Conservation (phyloP, 73 alveolate species). For the Tetrahymena elliotti region DNA sequence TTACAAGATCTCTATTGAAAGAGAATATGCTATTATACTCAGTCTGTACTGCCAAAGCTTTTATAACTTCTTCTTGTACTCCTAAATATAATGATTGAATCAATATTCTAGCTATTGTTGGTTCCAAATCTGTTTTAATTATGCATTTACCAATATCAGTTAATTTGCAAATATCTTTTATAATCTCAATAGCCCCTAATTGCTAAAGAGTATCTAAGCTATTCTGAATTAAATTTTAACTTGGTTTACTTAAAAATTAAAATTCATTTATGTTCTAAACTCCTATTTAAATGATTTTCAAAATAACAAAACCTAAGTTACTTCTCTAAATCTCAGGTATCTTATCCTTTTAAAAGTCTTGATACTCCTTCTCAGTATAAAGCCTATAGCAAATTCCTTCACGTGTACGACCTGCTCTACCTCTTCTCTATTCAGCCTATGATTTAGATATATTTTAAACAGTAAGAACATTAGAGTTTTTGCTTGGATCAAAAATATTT, state of each 20-base stretch:
- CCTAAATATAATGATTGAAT: not conserved
- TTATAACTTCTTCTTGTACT: not conserved
- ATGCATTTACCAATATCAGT: not conserved
- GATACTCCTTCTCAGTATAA: constrained; percentile 39
- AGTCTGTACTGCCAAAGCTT: not conserved
- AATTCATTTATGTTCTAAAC: constrained; percentile 59
- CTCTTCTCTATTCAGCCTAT: constrained; percentile 57
- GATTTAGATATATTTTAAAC: constrained; percentile 52
- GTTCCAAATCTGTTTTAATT: not conserved
- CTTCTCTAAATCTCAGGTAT: constrained; percentile 52
- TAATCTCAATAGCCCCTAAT: not conserved
- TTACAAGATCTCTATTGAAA: not conserved
- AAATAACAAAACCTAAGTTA: constrained; percentile 44
- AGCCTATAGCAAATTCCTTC: constrained; percentile 60
- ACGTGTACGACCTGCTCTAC: constrained; percentile 58
- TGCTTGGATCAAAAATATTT: constrained; percentile 57
- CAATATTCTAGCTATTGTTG: not conserved
- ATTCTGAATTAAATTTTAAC: constrained; percentile 9
- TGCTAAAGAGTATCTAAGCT: not conserved
- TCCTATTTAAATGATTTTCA: constrained; percentile 54
- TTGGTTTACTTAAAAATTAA: constrained; percentile 83
- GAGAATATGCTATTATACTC: not conserved
- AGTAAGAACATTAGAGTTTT: constrained; percentile 70
- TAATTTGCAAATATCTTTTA: not conserved
- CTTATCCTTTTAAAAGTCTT: constrained; percentile 8